A percentile compares a stretch with the other conserved stretches of the same genome.
These are phyloP conservation scores for Scenedesmus sp. DNA, from an alignment of 163 green algal genomes.

Conservation along the genomic window DNA sequence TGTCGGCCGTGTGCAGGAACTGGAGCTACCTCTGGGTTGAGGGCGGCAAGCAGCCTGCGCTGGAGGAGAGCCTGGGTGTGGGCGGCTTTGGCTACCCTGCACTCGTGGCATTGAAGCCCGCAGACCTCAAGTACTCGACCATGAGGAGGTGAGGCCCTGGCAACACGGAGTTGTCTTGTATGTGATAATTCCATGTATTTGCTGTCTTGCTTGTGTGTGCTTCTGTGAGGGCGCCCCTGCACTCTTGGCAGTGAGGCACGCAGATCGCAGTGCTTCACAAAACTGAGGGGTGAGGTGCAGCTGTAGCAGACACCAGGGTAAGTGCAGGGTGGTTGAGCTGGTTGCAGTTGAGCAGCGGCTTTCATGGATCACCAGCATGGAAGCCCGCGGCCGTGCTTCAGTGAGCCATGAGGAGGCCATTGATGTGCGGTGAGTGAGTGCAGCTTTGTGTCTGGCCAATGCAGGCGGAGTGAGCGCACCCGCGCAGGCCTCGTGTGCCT, in stretches of 20 bases:
- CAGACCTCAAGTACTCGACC: slow-evolving; percentile 80
- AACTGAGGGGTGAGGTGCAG: no score
- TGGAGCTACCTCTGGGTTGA: slow-evolving; percentile 90
- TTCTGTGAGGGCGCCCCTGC: not conserved
- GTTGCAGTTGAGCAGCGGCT: no score
- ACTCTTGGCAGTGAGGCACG: no score
- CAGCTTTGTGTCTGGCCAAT: no score
- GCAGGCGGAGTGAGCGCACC: no score
- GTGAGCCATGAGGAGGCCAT: no score
- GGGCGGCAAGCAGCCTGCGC: slow-evolving; percentile 74
- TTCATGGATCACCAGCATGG: no score
- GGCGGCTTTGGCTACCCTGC: slow-evolving; percentile 89
- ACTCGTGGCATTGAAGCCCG: slow-evolving; percentile 85
- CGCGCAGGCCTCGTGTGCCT: not conserved
- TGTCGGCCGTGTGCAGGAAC: slow-evolving; percentile 51
- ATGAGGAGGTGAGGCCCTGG: slow-evolving; percentile 40
- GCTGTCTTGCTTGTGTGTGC: not conserved
- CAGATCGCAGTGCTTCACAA: no score
- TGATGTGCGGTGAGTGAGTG: not conserved
- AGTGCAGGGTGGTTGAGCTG: no score
- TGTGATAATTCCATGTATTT: not conserved
- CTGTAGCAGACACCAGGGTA: no score
- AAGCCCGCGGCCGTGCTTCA: no score
- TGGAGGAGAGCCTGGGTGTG: slow-evolving; percentile 87
- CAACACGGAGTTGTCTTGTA: no score